These are phyloP conservation scores for Comarum palustre DNA, from an alignment of 306 rosid species.

Conservation along the genomic window DNA sequence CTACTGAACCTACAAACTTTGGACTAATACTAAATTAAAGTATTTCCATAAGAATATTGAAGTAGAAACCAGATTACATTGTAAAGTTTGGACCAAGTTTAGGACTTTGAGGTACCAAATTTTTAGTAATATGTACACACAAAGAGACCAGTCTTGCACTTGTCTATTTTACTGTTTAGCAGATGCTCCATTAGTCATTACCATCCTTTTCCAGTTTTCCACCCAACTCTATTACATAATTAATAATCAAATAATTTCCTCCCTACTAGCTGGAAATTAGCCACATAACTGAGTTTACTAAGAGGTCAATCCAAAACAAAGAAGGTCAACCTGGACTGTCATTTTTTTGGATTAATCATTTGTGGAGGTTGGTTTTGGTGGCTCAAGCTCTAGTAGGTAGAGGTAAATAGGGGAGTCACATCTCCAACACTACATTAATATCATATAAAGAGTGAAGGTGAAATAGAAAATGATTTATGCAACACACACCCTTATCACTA, in stretches of 20 bases:
- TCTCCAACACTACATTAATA: conserved; percentile 7
- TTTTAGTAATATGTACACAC: neutral
- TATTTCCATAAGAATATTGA: too few relatives aligned
- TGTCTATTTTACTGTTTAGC: neutral
- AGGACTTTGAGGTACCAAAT: neutral
- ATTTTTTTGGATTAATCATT: conserved; percentile 1
- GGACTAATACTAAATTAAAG: too few relatives aligned
- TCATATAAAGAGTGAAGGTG: neutral
- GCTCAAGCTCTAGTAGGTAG: conserved; percentile 8
- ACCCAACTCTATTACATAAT: neutral
- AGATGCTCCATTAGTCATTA: neutral
- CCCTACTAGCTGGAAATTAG: neutral
- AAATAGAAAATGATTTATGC: neutral
- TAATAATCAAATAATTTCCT: neutral
- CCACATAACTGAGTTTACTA: conserved; percentile 12
- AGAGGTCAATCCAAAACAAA: conserved; percentile 16
- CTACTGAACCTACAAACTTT: too few relatives aligned
- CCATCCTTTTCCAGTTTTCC: neutral
- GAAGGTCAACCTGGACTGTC: conserved; percentile 6
- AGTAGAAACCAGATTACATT: neutral
- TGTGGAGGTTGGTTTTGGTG: conserved; percentile 12
- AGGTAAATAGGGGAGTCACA: conserved; percentile 7
- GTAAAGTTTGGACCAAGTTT: neutral
- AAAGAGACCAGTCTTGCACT: neutral
- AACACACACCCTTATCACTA: conserved; percentile 11